phyloP scores from a whole-genome alignment of 257 asterid genomes.

The Fraxinus quadrangulata region DNA sequence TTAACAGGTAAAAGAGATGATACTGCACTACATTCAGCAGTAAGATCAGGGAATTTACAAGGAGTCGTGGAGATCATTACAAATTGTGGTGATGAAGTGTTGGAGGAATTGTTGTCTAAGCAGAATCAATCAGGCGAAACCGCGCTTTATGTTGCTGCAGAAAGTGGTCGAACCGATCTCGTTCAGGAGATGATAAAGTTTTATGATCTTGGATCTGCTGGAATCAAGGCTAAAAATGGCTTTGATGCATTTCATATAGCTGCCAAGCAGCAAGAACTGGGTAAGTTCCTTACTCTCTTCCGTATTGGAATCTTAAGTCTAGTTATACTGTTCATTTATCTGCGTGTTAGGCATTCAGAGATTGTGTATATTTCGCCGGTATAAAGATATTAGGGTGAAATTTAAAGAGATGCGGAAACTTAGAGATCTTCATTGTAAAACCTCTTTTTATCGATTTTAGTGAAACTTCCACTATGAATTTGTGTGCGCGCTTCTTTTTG shows the following conservation, averaged over 20 bases:
- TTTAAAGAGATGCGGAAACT: no score
- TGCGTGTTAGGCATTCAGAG: no score
- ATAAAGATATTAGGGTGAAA: no score
- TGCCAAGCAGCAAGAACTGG: slow-evolving; percentile 68
- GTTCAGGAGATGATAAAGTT: slow-evolving; percentile 59
- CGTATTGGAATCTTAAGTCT: background rate
- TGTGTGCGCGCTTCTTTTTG: no score
- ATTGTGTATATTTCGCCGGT: no score
- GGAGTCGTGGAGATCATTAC: slow-evolving; percentile 43
- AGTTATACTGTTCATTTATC: background rate
- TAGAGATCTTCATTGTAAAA: no score
- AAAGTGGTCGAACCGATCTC: slow-evolving; percentile 49
- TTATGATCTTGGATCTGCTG: slow-evolving; percentile 54
- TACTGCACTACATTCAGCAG: slow-evolving; percentile 60
- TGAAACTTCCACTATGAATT: no score
- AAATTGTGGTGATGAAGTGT: slow-evolving; percentile 38
- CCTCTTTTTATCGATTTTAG: no score
- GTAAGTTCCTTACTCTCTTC: slow-evolving; percentile 32
- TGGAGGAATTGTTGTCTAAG: slow-evolving; percentile 45
- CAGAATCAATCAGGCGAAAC: slow-evolving; percentile 80
- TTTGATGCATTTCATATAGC: slow-evolving; percentile 81
- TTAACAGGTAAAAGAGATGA: slow-evolving; percentile 70
- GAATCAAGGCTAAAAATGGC: slow-evolving; percentile 69
- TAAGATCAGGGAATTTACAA: slow-evolving; percentile 56
- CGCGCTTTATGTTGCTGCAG: slow-evolving; percentile 70